Evolutionary conservation across 139 green algal genomes (phyloP).

Genomic region (Micromonas commoda): DNA sequence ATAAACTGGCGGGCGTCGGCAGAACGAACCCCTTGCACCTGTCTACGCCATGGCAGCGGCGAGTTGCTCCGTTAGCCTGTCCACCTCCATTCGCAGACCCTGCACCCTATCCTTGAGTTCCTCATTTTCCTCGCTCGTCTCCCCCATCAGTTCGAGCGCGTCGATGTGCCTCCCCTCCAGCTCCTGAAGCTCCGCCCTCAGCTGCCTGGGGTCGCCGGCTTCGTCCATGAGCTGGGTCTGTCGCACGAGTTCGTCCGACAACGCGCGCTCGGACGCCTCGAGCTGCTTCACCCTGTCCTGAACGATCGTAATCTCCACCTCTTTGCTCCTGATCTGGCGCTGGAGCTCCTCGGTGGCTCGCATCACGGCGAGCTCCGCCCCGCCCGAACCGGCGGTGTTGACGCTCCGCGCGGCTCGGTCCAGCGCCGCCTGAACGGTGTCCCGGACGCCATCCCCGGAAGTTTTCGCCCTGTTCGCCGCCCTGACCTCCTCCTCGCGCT

Average conservation of each 20-base stretch:
- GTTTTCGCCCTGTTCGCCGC: background rate
- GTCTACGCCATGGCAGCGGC: no score
- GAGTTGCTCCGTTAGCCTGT: background rate
- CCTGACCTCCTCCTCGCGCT: background rate
- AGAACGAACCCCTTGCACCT: no score
- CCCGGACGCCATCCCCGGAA: background rate
- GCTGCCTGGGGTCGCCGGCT: background rate
- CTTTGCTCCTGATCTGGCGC: background rate
- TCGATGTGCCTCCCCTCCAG: conserved; percentile 30
- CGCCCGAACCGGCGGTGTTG: background rate
- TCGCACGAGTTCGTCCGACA: conserved; percentile 76
- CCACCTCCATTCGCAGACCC: background rate
- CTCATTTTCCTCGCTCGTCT: conserved; percentile 13
- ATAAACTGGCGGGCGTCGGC: no score
- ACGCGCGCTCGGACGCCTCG: conserved; percentile 64
- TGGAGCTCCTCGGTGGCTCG: background rate
- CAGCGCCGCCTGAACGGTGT: background rate
- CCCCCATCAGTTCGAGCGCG: conserved; percentile 13
- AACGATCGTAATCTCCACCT: background rate
- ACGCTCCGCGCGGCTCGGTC: background rate
- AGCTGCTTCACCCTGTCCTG: conserved; percentile 32
- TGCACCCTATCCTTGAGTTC: background rate
- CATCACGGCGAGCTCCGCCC: background rate
- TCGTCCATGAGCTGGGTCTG: conserved; percentile 30
- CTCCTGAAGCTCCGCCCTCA: conserved; percentile 31